These are phyloP conservation scores for Steccherinum ochraceum DNA, from an alignment of 768 basidiomycete species.

Conservation along the genomic window DNA sequence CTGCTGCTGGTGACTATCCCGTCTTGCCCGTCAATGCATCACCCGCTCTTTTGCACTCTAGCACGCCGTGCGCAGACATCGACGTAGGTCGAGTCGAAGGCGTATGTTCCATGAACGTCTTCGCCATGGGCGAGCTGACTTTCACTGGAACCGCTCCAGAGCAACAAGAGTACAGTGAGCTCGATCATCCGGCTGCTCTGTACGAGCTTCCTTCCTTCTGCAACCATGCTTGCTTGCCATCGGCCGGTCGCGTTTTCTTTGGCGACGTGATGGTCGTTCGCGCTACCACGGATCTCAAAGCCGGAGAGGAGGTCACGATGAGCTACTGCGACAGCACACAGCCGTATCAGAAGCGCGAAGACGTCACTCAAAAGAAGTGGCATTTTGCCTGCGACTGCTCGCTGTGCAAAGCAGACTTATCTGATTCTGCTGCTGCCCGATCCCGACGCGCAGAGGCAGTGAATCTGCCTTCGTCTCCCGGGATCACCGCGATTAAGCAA, in stretches of 20 bases:
- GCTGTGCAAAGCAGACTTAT: neutral
- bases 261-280: constrained; percentile 28
- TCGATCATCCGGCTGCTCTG: constrained; percentile 16
- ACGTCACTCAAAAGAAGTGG: neutral
- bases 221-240: constrained; percentile 28
- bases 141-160: neutral
- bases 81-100: neutral
- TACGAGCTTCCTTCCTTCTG: constrained; percentile 25
- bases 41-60: neutral
- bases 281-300: constrained; percentile 18
- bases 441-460: neutral
- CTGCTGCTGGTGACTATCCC: neutral
- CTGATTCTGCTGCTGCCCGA: neutral
- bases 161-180: too few species aligned
- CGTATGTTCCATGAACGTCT: neutral
- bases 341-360: neutral
- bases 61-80: neutral
- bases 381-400: neutral
- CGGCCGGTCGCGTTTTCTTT: constrained; percentile 17
- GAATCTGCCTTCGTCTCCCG: neutral
- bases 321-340: constrained; percentile 6
- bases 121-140: neutral
- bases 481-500: neutral
- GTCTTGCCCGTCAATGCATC: neutral
- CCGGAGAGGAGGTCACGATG: constrained; percentile 22